Evolutionary conservation across 2,329 filamentous ascomycete genomes (phyloP), one percentile per base, ranked within the genome.

Genomic region (Coleophoma cylindrospora): DNA sequence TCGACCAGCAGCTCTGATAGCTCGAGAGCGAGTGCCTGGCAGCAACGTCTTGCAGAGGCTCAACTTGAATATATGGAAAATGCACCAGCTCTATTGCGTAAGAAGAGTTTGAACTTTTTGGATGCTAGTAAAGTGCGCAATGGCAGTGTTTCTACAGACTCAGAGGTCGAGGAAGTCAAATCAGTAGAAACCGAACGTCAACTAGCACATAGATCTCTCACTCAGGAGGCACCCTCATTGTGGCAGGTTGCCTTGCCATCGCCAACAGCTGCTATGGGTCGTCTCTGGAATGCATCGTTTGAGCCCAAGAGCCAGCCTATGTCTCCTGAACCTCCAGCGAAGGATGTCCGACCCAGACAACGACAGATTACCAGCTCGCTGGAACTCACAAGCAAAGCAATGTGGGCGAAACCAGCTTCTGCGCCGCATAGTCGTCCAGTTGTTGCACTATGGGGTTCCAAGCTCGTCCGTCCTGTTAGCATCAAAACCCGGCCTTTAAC

Each of bases 111-210:
- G 54, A 74, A 72, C 55, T 70, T 70, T 57, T 51, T 73, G 43
- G 60, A 68, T 45, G 53, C 72, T 47, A 59, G 69, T 34, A 68
- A 68, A 50, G 64, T 66, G 10, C 51, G 52, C 13, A 38, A 38
- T 3, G 73, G 70, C 36, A 80, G 75, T 55, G 76, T 77, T 33
- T 79, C 73, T 14, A 72, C 72, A n/a, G 72, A 72, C 43, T 67
- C 66, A 34, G 68, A 71, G 33, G 59, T 44, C 15, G 64, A 66
- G 34, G 38, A 53, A 13, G 56, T 61, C 34, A 51, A 57, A 4
- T 60, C 61, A 14, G 45, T 49, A 10, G 47, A 47, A 15, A 53
- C 49, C 5, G 54, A 56, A 47, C 40, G 15, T 11, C 19, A 37
- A 32, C 15, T 52, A 48, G 49, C 40, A 52, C 17, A 43, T 22